Evolutionary conservation across 768 basidiomycete genomes (phyloP).

Genomic region (Mycena metata): DNA sequence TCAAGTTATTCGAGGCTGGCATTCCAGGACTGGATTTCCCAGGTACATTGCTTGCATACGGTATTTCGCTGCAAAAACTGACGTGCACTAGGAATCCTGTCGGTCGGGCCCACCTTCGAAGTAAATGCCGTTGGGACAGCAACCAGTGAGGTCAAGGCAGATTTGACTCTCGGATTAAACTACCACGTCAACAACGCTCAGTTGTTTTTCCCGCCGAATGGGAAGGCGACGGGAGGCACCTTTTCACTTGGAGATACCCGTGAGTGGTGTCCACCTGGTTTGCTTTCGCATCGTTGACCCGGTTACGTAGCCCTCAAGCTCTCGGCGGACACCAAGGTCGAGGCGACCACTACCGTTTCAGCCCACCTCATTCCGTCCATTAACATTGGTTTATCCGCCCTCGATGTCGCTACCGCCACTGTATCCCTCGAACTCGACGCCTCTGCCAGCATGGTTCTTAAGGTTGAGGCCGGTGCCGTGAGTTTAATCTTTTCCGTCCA

Average conservation of each 20-base stretch:
- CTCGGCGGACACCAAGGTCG: constrained; percentile 48
- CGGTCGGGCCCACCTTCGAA: not conserved
- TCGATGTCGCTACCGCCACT: constrained; percentile 26
- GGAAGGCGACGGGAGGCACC: constrained; percentile 30
- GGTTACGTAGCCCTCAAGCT: constrained; percentile 45
- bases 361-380: constrained; percentile 56
- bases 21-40: constrained; percentile 61
- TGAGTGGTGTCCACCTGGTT: not conserved
- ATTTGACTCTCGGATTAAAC: constrained; percentile 58
- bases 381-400: constrained; percentile 48
- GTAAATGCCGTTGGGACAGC: constrained; percentile 49
- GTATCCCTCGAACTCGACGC: constrained; percentile 25
- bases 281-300: no score
- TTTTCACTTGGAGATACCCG: constrained; percentile 27
- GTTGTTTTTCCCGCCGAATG: constrained; percentile 59
- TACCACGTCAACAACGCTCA: constrained; percentile 58
- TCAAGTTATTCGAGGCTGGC: constrained; percentile 56
- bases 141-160: constrained; percentile 53
- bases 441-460: constrained; percentile 31
- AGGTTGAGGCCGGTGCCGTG: constrained; percentile 18
- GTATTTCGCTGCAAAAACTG: not conserved
- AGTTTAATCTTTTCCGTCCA: not conserved
- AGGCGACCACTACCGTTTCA: constrained; percentile 45
- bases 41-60: constrained; percentile 28
- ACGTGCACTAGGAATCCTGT: not conserved